Evolutionary conservation across 768 basidiomycete species (phyloP).

Genomic region (Suillus placidus): DNA sequence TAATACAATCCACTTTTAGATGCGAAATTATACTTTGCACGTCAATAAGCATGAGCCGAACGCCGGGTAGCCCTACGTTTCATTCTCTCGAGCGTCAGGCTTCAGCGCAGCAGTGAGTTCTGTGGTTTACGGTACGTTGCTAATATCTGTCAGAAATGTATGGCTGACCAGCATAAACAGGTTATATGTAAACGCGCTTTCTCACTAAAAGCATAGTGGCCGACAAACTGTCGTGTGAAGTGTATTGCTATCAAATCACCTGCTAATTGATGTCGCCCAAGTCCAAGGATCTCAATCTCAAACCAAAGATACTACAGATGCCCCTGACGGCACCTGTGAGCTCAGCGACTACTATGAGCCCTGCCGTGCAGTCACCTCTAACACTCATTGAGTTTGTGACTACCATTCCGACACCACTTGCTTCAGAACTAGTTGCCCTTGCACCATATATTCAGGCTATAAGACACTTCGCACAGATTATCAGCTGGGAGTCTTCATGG

Average conservation of each 20-base stretch:
- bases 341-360: constrained; percentile 4
- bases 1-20: not conserved
- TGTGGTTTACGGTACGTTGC: not conserved
- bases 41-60: not conserved
- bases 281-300: constrained; percentile 10
- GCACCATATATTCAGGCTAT: constrained; percentile 52
- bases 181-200: not conserved
- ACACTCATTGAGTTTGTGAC: constrained; percentile 51
- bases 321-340: constrained; percentile 11
- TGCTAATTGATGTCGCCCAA: constrained; percentile 9
- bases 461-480: constrained; percentile 47
- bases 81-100: not conserved
- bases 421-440: constrained; percentile 61
- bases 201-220: not conserved
- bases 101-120: not conserved
- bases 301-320: constrained; percentile 21
- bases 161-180: not conserved
- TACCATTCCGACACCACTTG: constrained; percentile 63
- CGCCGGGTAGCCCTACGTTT: not conserved
- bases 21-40: not conserved
- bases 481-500: constrained; percentile 60
- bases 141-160: no score
- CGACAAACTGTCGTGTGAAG: constrained; percentile 2
- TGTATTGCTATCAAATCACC: not conserved
- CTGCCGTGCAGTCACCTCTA: constrained; percentile 10